Evolutionary conservation across 345 rosid species (phyloP).

Genomic region (Rubroshorea leprosula): DNA sequence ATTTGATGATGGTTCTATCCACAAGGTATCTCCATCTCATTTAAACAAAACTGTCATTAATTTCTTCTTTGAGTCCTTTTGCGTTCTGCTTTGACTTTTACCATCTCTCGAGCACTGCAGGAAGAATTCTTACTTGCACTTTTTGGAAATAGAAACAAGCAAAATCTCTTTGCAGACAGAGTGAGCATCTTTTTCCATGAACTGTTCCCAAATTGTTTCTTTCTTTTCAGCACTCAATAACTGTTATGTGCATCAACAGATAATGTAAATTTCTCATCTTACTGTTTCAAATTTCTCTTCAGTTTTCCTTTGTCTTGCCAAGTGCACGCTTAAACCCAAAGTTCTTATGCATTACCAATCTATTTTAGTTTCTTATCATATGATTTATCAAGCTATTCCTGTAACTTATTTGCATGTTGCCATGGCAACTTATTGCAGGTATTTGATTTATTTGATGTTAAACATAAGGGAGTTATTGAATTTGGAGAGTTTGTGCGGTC

Average conservation of each 20-base stretch:
- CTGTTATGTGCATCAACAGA: neutral
- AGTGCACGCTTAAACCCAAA: no score
- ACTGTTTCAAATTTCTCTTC: neutral
- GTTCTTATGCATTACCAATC: no score
- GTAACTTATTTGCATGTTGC: neutral
- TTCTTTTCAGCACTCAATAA: neutral
- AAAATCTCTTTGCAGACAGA: constrained; percentile 52
- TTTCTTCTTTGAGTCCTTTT: constrained; percentile 1
- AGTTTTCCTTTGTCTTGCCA: neutral
- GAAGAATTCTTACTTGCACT: constrained; percentile 53
- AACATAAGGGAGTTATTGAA: constrained; percentile 56
- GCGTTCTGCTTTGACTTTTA: neutral
- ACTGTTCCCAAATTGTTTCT: neutral
- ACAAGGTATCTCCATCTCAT: constrained; percentile 44
- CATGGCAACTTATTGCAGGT: constrained; percentile 34
- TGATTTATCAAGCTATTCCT: neutral
- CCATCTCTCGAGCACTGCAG: constrained; percentile 26
- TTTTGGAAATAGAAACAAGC: constrained; percentile 33
- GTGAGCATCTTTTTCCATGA: constrained; percentile 24
- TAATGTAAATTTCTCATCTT: neutral
- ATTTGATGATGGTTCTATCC: constrained; percentile 42
- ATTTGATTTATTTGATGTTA: constrained; percentile 54
- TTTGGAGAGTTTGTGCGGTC: constrained; percentile 73
- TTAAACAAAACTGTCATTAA: neutral
- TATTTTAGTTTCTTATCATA: neutral